Percentiles rank a stretch among this genome's conserved stretches.
Conservation (phyloP, 169 alveolate genomes). For the Eimeria tenella region DNA sequence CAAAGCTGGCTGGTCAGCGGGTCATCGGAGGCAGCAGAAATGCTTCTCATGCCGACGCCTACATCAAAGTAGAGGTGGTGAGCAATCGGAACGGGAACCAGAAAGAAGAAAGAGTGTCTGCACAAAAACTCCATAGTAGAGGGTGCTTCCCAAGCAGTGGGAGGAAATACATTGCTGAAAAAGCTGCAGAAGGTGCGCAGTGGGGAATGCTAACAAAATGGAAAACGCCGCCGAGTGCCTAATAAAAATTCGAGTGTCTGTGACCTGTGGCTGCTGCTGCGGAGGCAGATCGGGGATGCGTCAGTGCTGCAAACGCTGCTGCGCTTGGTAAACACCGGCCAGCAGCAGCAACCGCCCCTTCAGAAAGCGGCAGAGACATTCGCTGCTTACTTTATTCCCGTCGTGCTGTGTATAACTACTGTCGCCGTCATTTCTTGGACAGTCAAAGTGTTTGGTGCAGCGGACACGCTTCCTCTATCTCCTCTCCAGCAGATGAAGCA, state of each 20-base stretch:
- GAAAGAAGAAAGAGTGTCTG: background rate
- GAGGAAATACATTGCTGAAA: too few species aligned
- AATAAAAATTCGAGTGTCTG: too few species aligned
- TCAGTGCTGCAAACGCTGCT: slow-evolving; percentile 70
- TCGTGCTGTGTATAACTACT: slow-evolving; percentile 37
- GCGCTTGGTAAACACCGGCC: slow-evolving; percentile 57
- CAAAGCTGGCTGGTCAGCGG: slow-evolving; percentile 55
- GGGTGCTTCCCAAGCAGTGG: too few species aligned
- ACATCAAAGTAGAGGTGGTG: slow-evolving; percentile 50
- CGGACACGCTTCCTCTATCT: slow-evolving; percentile 47
- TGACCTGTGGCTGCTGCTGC: background rate
- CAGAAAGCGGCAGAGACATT: slow-evolving; percentile 68
- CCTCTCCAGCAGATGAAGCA: slow-evolving; percentile 66
- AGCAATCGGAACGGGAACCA: background rate
- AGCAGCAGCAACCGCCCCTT: slow-evolving; percentile 40
- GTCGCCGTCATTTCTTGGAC: slow-evolving; percentile 51
- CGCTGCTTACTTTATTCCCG: slow-evolving; percentile 65
- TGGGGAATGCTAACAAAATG: too few species aligned
- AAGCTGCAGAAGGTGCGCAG: too few species aligned
- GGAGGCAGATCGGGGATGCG: slow-evolving; percentile 59
- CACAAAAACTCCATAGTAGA: too few species aligned
- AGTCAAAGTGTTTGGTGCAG: slow-evolving; percentile 18
- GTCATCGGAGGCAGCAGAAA: slow-evolving; percentile 69
- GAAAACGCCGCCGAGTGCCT: too few species aligned
- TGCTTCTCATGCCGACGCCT: slow-evolving; percentile 23